These are phyloP conservation scores for Clathrospora elynae DNA, from an alignment of 2,329 filamentous ascomycete genomes.

Conservation along the genomic window DNA sequence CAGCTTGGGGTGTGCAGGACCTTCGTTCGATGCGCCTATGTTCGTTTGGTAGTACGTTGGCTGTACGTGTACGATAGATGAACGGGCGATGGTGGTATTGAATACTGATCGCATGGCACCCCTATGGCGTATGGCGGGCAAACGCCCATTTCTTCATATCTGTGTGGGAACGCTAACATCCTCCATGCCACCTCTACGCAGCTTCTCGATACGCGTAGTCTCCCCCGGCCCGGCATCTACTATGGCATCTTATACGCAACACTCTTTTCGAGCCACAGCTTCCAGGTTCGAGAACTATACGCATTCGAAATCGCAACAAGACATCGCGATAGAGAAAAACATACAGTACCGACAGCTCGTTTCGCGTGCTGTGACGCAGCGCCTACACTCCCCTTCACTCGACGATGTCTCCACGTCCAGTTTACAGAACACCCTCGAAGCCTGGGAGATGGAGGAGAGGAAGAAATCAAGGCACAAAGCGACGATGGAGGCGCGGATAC, in stretches of 20 bases:
- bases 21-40: no score
- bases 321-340: background rate
- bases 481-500: background rate
- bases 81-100: slow-evolving; percentile 1
- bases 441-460: slow-evolving; percentile 4
- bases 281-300: background rate
- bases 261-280: background rate
- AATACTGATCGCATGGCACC: slow-evolving; percentile 2
- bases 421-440: background rate
- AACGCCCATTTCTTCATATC: background rate
- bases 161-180: no score
- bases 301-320: background rate
- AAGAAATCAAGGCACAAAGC: background rate
- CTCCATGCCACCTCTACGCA: no score
- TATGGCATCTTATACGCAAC: background rate
- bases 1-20: no score
- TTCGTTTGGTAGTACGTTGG: background rate
- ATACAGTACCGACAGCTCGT: slow-evolving; percentile 25
- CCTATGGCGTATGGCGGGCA: no score
- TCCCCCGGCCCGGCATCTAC: no score
- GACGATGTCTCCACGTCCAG: background rate
- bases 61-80: no score
- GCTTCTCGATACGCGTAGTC: no score
- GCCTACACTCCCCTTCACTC: slow-evolving; percentile 17
- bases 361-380: slow-evolving; percentile 22